A percentile compares a stretch with the other conserved stretches of the same genome.
These are phyloP conservation scores for Scalesia atractyloides DNA, from an alignment of 129 eudicot genomes.

Conservation along the genomic window DNA sequence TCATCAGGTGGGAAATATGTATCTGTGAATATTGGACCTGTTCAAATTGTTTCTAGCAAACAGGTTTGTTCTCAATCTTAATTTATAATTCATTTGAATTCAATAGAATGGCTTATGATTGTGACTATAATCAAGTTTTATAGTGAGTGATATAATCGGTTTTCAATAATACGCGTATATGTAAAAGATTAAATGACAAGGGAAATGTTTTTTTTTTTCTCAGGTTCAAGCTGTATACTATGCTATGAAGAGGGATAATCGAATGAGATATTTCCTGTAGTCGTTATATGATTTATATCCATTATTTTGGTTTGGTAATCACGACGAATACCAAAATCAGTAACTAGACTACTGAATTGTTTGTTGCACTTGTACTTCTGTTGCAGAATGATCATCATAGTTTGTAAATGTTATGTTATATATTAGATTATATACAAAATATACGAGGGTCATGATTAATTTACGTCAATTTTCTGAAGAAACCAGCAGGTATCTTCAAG, in stretches of 20 bases:
- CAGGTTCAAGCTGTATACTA: slow-evolving; percentile 99
- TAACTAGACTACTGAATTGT: not conserved
- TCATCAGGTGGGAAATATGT: slow-evolving; percentile 97
- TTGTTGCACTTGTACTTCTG: not conserved
- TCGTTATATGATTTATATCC: not conserved
- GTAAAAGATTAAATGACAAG: not conserved
- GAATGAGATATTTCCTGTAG: slow-evolving; percentile 92
- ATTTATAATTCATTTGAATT: not conserved
- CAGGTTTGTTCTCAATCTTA: slow-evolving; percentile 56
- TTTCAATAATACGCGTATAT: not conserved
- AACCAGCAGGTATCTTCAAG: not conserved
- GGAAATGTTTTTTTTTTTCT: slow-evolving; percentile 8
- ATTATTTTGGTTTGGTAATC: slow-evolving; percentile 3
- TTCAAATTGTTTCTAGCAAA: slow-evolving; percentile 82
- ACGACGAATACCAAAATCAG: not conserved
- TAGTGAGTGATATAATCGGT: not conserved
- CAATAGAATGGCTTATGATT: slow-evolving; percentile 3
- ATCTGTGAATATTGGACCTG: slow-evolving; percentile 95
- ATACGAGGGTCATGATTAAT: not conserved
- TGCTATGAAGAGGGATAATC: slow-evolving; percentile 88
- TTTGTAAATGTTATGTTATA: not conserved
- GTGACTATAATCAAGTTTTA: not conserved
- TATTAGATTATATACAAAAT: not conserved
- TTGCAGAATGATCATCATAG: not conserved
- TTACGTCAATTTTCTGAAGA: not conserved